phyloP scores from a whole-genome alignment of 1,284 basidiomycete species.

The Gymnopus androsaceus region DNA sequence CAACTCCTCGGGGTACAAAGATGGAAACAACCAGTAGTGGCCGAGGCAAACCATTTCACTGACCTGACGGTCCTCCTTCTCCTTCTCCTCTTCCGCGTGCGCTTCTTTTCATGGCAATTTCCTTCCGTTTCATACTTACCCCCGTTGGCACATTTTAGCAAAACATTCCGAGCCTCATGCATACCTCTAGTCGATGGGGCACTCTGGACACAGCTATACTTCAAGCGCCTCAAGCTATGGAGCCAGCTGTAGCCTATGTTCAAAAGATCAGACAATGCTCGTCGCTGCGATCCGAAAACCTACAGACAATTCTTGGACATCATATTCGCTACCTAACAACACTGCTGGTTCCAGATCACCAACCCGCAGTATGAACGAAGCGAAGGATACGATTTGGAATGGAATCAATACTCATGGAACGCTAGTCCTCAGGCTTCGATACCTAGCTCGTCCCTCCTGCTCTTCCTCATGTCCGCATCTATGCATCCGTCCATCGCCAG shows the following conservation, averaged over 20 bases:
- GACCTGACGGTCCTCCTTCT: slow-evolving; percentile 24
- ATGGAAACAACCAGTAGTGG: slow-evolving; percentile 53
- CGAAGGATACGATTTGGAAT: too few relatives aligned
- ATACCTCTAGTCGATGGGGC: slow-evolving; percentile 4
- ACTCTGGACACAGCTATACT: slow-evolving; percentile 14
- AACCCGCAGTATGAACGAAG: too few relatives aligned
- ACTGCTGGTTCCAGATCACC: slow-evolving; percentile 49
- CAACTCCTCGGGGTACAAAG: slow-evolving; percentile 65
- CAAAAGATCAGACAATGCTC: slow-evolving; percentile 97
- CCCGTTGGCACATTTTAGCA: neutral
- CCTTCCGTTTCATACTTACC: neutral
- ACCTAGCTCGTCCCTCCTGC: too few relatives aligned
- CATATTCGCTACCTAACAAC: slow-evolving; percentile 63
- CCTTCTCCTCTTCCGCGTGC: neutral
- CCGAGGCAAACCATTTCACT: slow-evolving; percentile 35
- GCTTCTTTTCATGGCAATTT: neutral
- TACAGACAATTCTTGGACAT: slow-evolving; percentile 96
- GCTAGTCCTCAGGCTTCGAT: too few relatives aligned
- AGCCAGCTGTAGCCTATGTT: slow-evolving; percentile 90
- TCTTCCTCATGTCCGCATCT: too few relatives aligned
- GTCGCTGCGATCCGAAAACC: slow-evolving; percentile 91
- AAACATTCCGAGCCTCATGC: slow-evolving; percentile 5
- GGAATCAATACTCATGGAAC: too few relatives aligned
- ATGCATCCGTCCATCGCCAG: too few relatives aligned
- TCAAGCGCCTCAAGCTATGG: slow-evolving; percentile 41